Percentiles rank a stretch among this genome's conserved stretches.
Evolutionary conservation across 1,284 basidiomycete species (phyloP).

Genomic region (Heimioporus punctisporus): DNA sequence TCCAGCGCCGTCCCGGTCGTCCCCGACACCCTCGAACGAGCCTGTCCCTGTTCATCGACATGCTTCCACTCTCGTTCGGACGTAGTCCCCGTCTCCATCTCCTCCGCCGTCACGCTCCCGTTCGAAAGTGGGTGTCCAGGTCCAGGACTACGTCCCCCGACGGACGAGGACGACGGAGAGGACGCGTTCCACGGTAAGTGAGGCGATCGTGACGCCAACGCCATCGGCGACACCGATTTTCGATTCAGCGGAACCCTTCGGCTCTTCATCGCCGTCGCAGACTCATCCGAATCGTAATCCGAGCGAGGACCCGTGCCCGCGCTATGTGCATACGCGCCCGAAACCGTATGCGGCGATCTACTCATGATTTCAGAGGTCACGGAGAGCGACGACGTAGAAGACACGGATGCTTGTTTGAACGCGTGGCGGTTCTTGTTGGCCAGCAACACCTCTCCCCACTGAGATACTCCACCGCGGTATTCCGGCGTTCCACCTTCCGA

Average conservation of each 20-base stretch:
- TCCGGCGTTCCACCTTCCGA: constrained; percentile 41
- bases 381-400: constrained; percentile 64
- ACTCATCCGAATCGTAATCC: constrained; percentile 56
- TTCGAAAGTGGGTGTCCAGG: constrained; percentile 14
- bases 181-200: constrained; percentile 21
- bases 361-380: constrained; percentile 46
- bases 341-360: constrained; percentile 15
- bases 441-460: constrained; percentile 55
- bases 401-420: constrained; percentile 54
- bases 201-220: constrained; percentile 47
- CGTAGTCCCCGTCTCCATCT: constrained; percentile 1
- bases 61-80: constrained; percentile 35
- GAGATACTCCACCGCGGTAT: constrained; percentile 13
- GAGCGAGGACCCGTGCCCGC: constrained; percentile 38
- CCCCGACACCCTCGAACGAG: neutral
- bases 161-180: too few species aligned
- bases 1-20: constrained; percentile 30
- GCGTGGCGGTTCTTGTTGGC: constrained; percentile 35
- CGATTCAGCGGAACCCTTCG: constrained; percentile 64
- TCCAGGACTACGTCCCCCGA: neutral
- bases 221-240: constrained; percentile 72
- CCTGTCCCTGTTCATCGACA: constrained; percentile 19
- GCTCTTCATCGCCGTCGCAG: constrained; percentile 36
- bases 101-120: constrained; percentile 16
- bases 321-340: constrained; percentile 13